Percentiles rank a stretch among this genome's conserved stretches.
These are phyloP conservation scores for Quercus robur DNA, from an alignment of 306 rosid genomes.

Conservation along the genomic window DNA sequence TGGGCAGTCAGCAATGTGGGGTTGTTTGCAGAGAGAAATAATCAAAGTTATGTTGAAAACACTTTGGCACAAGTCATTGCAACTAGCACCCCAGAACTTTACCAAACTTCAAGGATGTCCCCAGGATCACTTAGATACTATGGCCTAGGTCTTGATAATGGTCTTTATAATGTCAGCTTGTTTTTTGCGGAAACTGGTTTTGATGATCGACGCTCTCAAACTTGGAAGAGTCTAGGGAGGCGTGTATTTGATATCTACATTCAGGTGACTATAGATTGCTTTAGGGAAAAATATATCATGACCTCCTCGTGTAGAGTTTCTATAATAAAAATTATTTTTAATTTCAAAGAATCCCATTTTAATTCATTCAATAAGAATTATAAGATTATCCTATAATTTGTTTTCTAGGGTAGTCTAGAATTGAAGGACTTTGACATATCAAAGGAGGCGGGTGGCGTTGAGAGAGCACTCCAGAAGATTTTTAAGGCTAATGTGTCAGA, in stretches of 20 bases:
- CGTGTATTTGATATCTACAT: conserved; percentile 73
- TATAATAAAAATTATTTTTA: neutral
- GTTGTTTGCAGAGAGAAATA: conserved; percentile 19
- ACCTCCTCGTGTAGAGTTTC: neutral
- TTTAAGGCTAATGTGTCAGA: conserved; percentile 47
- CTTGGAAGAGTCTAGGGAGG: conserved; percentile 69
- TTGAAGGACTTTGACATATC: conserved; percentile 62
- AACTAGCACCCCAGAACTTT: conserved; percentile 37
- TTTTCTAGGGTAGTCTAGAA: conserved; percentile 49
- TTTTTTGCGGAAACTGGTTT: conserved; percentile 64
- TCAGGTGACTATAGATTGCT: conserved; percentile 41
- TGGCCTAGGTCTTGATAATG: conserved; percentile 76
- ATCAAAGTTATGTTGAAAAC: conserved; percentile 14
- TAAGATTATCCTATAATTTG: neutral
- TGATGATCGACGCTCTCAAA: conserved; percentile 4
- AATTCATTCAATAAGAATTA: neutral
- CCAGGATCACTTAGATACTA: conserved; percentile 77
- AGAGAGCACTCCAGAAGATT: neutral
- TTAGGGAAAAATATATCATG: neutral
- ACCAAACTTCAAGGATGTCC: conserved; percentile 67
- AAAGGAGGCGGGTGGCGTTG: conserved; percentile 53
- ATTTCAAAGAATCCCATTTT: too few relatives aligned
- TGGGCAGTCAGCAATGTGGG: conserved; percentile 87
- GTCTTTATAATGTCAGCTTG: conserved; percentile 56
- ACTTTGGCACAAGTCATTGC: conserved; percentile 25